Base-by-base conservation (phyloP, 176 grass and related monocot genomes). In the Pharus latifolius region DNA sequence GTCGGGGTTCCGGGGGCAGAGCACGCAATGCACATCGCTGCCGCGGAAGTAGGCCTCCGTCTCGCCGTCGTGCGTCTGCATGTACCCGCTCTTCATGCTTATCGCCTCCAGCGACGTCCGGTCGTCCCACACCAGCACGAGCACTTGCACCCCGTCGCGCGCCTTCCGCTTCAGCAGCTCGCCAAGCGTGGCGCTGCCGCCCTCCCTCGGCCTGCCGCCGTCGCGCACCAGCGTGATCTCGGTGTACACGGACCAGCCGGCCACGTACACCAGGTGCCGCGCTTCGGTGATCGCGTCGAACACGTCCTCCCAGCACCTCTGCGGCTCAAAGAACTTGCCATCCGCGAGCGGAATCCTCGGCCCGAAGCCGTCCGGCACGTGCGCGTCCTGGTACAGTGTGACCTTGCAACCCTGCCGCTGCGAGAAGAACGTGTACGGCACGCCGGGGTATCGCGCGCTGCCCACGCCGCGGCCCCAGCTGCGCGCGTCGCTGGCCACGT, bases 51-150 rank as follows among this genome's bases (percentile, higher is more conserved):
- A 97, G 30, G 85, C 70, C 8, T 17, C 38, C 33, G 94, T 97
- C 67, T 90, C 86, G 69, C 83, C 80, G 61, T 97, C 86, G 52
- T 97, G 89, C 42, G 94, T 97, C 22, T 61, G 51, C 94, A 97
- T 92, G 54, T 63, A 67, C 4, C 94, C 94, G 76, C 78, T 80
- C 20, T 62, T 92, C 64, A 87, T 78, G 37, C 82, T 74, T 1
- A 89, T 34, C 7, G 78, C 69, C 34, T 85, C 86, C 14, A 87
- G 55, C n/a, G 94, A 97, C 77, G 83, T 88, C 69, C 89, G 91
- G 48, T 97, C 94, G 52, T 97, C 89, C 94, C 94, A 92, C 46
- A 97, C 89, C 5, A 97, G 86, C 86, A 97, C 74, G 23, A 97
- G 79, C 49, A 92, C 86, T 23, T 74, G 62, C 22, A 97, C 89